Evolutionary conservation across 176 grass and related monocot species (phyloP).

Genomic region (Neostapfia colusana): DNA sequence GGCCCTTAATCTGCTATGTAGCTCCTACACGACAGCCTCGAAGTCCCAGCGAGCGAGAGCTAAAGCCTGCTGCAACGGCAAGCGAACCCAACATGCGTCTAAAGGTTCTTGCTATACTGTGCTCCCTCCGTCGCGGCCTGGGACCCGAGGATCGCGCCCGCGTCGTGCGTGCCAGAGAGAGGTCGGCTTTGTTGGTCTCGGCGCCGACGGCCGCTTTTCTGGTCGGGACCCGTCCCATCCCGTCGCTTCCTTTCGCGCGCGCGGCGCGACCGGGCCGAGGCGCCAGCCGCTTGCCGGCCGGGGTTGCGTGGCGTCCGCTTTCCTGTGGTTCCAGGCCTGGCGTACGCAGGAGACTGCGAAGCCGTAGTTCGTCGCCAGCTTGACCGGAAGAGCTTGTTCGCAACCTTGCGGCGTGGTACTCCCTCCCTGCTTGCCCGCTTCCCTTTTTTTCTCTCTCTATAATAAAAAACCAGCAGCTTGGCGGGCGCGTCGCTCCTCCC

Average conservation of each 20-base stretch:
- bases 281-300: background rate
- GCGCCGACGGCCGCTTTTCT: background rate
- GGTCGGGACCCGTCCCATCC: background rate
- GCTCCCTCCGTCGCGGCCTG: too few species aligned
- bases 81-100: too few species aligned
- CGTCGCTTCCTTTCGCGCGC: background rate
- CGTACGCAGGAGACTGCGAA: background rate
- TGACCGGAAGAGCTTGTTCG: background rate
- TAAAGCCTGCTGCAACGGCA: background rate
- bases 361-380: background rate
- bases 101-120: too few species aligned
- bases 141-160: too few species aligned
- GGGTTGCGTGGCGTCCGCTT: background rate
- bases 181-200: conserved; percentile 10
- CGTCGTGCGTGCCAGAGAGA: too few species aligned
- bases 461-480: conserved; percentile 27
- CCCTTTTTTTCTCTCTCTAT: too few species aligned
- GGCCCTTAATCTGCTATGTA: too few species aligned
- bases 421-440: conserved; percentile 19
- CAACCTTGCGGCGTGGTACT: background rate
- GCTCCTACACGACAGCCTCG: too few species aligned
- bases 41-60: too few species aligned
- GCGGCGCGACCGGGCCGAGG: background rate
- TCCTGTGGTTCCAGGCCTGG: background rate
- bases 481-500: conserved; percentile 36